phyloP scores from a whole-genome alignment of 108 stramenopile genomes.

The Schizochytrium sp. region DNA sequence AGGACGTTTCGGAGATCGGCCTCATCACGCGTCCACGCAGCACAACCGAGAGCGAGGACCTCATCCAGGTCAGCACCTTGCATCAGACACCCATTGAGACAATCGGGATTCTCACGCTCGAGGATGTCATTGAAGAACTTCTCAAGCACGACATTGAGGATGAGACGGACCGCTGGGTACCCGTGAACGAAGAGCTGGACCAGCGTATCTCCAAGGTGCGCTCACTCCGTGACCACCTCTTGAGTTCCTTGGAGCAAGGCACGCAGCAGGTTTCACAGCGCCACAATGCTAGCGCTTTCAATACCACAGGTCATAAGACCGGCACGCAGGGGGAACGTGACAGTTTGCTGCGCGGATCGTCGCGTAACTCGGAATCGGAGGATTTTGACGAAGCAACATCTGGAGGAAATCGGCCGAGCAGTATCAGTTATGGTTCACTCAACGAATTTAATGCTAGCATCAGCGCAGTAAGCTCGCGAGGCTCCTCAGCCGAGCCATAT shows the following conservation, averaged over 20 bases:
- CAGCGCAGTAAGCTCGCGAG: background rate
- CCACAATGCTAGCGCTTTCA: background rate
- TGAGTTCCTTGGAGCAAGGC: background rate
- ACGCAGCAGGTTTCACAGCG: background rate
- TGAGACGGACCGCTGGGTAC: background rate
- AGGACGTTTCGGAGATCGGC: background rate
- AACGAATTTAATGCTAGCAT: background rate
- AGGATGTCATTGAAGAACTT: slow-evolving; percentile 12
- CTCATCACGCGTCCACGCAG: background rate
- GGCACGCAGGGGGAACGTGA: background rate
- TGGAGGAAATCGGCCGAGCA: background rate
- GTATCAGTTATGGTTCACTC: background rate
- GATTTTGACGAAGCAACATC: background rate
- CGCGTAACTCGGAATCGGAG: background rate
- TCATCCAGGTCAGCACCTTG: background rate
- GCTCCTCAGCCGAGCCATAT: background rate
- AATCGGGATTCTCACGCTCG: slow-evolving; percentile 13
- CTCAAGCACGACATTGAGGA: slow-evolving; percentile 17
- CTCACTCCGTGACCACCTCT: background rate
- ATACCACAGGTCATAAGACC: background rate
- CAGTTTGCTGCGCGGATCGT: background rate
- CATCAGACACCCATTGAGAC: background rate
- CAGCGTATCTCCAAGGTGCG: background rate
- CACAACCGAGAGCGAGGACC: background rate
- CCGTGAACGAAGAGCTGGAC: background rate